Conservation (phyloP, 2,329 filamentous ascomycete genomes). For the Leptographium galeiforme region DNA sequence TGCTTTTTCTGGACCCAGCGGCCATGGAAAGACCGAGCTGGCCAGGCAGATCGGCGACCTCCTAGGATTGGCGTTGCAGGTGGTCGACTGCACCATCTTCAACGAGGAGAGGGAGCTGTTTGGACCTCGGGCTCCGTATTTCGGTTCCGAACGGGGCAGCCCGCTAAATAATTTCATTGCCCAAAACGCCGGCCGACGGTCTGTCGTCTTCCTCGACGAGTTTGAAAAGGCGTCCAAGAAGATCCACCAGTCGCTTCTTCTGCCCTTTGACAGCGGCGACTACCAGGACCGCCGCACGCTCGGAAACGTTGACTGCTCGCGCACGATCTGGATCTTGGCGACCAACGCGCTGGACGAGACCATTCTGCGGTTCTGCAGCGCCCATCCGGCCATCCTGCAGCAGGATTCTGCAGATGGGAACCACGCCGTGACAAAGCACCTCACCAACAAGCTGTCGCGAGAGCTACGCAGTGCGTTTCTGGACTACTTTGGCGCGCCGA, state of each 20-base stretch:
- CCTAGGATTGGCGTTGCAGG: slow-evolving; percentile 1
- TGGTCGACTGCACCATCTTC: slow-evolving; percentile 7
- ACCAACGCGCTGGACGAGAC: slow-evolving; percentile 6
- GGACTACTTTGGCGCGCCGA: slow-evolving; percentile 4
- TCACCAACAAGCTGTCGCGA: not conserved
- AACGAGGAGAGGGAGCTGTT: slow-evolving; percentile 6
- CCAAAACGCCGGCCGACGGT: not conserved
- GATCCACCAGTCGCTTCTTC: slow-evolving; percentile 5
- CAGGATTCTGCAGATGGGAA: not conserved
- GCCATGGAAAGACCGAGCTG: slow-evolving; percentile 8
- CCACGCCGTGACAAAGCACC: not conserved
- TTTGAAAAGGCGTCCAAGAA: slow-evolving; percentile 5
- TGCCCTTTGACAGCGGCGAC: slow-evolving; percentile 7
- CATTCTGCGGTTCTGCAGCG: slow-evolving; percentile 5
- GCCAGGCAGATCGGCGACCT: slow-evolving; percentile 5
- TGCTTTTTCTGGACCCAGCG: slow-evolving; percentile 7
- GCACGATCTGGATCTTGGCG: slow-evolving; percentile 7
- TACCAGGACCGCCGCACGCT: slow-evolving; percentile 6
- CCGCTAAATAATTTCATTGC: slow-evolving; percentile 7
- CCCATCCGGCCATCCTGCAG: slow-evolving; percentile 1
- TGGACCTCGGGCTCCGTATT: slow-evolving; percentile 4
- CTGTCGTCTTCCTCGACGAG: slow-evolving; percentile 7
- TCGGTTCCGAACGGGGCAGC: slow-evolving; percentile 4
- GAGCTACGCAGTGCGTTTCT: not conserved
- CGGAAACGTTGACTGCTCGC: slow-evolving; percentile 1